These are phyloP conservation scores for Fusarium burgessii DNA, from an alignment of 2,329 filamentous ascomycete genomes.

Conservation along the genomic window DNA sequence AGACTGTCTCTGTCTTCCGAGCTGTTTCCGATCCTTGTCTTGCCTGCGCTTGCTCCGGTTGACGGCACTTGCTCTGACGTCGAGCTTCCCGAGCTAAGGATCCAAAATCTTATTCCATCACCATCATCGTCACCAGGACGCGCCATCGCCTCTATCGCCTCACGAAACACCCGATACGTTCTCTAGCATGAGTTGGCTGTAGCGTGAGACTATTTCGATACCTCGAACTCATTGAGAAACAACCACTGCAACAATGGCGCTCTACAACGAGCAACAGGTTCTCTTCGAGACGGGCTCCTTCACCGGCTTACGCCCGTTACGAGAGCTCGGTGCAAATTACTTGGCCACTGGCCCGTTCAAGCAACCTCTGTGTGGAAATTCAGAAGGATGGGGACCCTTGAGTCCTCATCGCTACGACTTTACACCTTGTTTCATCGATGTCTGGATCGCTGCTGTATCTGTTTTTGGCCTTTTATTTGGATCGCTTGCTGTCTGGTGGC, in stretches of 20 bases:
- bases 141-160: constrained; percentile 24
- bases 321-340: constrained; percentile 69
- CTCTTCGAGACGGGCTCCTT: constrained; percentile 70
- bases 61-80: constrained; percentile 31
- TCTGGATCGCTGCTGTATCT: constrained; percentile 84
- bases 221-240: constrained; percentile 17
- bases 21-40: constrained; percentile 9
- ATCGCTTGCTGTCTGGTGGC: constrained; percentile 81
- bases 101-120: constrained; percentile 16
- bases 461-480: constrained; percentile 84
- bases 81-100: constrained; percentile 34
- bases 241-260: constrained; percentile 45
- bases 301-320: constrained; percentile 65
- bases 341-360: constrained; percentile 64
- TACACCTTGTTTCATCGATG: constrained; percentile 96
- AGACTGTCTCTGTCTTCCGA: constrained; percentile 20
- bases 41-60: neutral
- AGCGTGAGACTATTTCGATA: constrained; percentile 58
- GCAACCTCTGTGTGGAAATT: constrained; percentile 87
- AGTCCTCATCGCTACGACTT: constrained; percentile 91
- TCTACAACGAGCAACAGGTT: constrained; percentile 58
- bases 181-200: constrained; percentile 53
- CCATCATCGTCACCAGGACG: constrained; percentile 19
- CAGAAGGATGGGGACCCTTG: constrained; percentile 94
- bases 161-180: constrained; percentile 6